phyloP scores from a whole-genome alignment of 352 stramenopile species.

The Phytophthora podocarpi region DNA sequence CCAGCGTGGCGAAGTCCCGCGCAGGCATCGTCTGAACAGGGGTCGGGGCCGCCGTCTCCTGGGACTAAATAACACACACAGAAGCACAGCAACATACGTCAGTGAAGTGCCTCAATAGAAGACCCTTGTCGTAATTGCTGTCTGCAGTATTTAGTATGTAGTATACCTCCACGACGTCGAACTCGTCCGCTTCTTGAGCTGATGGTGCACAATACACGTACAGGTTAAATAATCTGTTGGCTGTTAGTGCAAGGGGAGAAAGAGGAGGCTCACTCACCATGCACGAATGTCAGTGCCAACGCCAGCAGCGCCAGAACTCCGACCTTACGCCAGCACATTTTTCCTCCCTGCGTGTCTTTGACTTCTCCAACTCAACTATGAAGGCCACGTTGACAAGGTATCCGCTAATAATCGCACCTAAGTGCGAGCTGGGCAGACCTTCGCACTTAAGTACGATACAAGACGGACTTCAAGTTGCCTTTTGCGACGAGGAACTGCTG shows the following conservation, averaged over 20 bases:
- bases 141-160: too few species aligned
- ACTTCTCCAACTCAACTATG: neutral
- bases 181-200: slow-evolving; percentile 57
- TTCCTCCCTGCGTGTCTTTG: slow-evolving; percentile 8
- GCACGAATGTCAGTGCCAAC: slow-evolving; percentile 31
- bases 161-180: slow-evolving; percentile 43
- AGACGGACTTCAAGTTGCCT: too few species aligned
- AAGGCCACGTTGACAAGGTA: neutral
- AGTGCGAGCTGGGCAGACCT: too few species aligned
- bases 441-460: too few species aligned
- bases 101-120: neutral
- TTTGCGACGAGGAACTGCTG: slow-evolving; percentile 65
- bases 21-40: slow-evolving; percentile 14
- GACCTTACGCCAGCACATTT: slow-evolving; percentile 39
- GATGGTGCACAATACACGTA: slow-evolving; percentile 6
- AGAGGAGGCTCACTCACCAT: too few species aligned
- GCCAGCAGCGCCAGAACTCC: slow-evolving; percentile 35
- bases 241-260: too few species aligned
- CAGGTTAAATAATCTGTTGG: too few species aligned
- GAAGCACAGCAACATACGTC: neutral
- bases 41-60: slow-evolving; percentile 17
- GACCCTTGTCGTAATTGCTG: neutral
- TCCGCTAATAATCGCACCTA: slow-evolving; percentile 11
- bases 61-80: neutral
- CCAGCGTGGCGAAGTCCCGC: slow-evolving; percentile 27